A percentile compares a stretch with the other conserved stretches of the same genome.
Evolutionary conservation across 1,139 yeast genomes (phyloP).

Genomic region (Debaryomycetaceae sp.): DNA sequence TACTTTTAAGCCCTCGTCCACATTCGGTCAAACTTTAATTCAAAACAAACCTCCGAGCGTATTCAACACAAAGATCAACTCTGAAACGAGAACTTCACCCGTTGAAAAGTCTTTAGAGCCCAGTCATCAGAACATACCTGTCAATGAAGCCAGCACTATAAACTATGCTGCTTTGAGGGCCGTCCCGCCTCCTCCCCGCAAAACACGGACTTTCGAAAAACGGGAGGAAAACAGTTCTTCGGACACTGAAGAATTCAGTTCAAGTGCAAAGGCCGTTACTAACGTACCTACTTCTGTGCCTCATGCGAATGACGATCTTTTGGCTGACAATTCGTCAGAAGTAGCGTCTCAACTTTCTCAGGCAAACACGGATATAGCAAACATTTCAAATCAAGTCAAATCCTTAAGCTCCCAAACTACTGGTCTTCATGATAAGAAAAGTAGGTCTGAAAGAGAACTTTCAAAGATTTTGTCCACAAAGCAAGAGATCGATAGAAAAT

Average conservation of each 20-base stretch:
- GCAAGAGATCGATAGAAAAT: conserved; percentile 66
- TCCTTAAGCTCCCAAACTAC: conserved; percentile 76
- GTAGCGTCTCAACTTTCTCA: conserved; percentile 67
- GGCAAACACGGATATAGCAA: conserved; percentile 84
- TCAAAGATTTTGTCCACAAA: conserved; percentile 61
- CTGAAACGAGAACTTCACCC: conserved; percentile 6
- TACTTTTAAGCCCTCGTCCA: conserved; percentile 56
- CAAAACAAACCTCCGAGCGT: conserved; percentile 25
- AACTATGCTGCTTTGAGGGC: conserved; percentile 47
- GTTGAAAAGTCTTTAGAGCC: neutral
- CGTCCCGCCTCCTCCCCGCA: conserved; percentile 46
- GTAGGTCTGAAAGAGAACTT: conserved; percentile 74
- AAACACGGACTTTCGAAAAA: conserved; percentile 8
- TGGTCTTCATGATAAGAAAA: conserved; percentile 64
- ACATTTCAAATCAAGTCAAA: conserved; percentile 78
- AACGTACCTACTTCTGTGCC: neutral
- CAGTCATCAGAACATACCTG: neutral
- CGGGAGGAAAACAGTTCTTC: conserved; percentile 4
- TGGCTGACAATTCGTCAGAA: conserved; percentile 52
- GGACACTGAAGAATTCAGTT: neutral
- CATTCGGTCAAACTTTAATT: conserved; percentile 62
- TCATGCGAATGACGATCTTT: conserved; percentile 41
- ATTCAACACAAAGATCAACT: conserved; percentile 16
- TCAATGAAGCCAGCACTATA: conserved; percentile 16
- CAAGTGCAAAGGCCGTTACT: neutral